A percentile compares a stretch with the other conserved stretches of the same genome.
Conservation (phyloP, 768 basidiomycete genomes). For the Pleurotus pulmonarius region DNA sequence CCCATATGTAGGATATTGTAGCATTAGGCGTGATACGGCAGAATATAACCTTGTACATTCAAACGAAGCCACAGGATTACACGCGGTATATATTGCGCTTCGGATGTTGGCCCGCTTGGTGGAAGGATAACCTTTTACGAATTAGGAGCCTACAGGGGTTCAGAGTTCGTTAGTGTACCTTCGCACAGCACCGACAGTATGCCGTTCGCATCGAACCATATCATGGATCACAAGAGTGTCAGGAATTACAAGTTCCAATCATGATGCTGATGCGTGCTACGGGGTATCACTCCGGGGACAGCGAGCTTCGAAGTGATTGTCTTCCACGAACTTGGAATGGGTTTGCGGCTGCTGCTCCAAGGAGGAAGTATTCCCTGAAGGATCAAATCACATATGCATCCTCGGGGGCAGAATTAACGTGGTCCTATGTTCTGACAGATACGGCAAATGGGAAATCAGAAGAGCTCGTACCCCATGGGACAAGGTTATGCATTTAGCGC, state of each 20-base stretch:
- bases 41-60: too few relatives aligned
- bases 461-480: neutral
- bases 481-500: neutral
- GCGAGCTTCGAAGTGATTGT: too few relatives aligned
- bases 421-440: neutral
- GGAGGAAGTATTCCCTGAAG: conserved; percentile 1
- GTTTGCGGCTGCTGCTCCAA: neutral
- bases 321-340: neutral
- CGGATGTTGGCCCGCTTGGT: too few relatives aligned
- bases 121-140: too few relatives aligned
- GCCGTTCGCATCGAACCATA: too few relatives aligned
- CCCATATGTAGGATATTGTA: neutral
- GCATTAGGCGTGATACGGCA: too few relatives aligned
- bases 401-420: neutral
- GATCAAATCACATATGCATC: neutral
- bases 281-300: too few relatives aligned
- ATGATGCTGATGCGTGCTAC: neutral
- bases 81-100: too few relatives aligned
- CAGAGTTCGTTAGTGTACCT: too few relatives aligned
- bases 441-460: conserved; percentile 1
- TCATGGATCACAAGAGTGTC: neutral
- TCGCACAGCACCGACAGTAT: too few relatives aligned
- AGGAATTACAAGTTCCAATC: neutral
- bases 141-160: too few relatives aligned
- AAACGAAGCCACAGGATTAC: too few relatives aligned